Conservation (phyloP, 306 rosid species). For the Quercus engelmannii region DNA sequence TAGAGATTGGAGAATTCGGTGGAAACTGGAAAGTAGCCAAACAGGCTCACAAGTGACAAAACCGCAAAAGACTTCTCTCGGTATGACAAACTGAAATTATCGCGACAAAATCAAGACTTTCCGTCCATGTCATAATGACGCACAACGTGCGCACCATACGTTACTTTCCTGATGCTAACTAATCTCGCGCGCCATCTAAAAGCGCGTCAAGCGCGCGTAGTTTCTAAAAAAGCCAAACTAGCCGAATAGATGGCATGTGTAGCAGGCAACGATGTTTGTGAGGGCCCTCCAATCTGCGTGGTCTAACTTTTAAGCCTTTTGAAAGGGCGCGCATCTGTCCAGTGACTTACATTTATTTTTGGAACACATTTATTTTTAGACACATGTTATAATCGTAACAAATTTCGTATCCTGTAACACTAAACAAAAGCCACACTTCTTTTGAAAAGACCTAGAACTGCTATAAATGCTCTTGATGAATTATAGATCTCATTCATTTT, state of each 20-base stretch:
- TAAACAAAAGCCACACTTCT: rapidly evolving
- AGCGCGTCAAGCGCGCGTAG: not conserved
- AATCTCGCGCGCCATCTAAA: not conserved
- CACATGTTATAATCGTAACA: too few species aligned
- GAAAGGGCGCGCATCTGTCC: too few species aligned
- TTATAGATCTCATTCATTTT: too few species aligned
- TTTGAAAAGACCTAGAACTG: too few species aligned
- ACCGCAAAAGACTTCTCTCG: not conserved
- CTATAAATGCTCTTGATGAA: too few species aligned
- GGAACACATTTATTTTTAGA: too few species aligned
- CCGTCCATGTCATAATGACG: conserved; percentile 3
- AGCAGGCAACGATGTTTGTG: not conserved
- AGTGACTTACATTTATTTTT: too few species aligned
- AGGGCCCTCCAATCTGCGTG: not conserved
- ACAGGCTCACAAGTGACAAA: not conserved
- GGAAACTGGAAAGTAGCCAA: conserved; percentile 8
- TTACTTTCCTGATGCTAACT: not conserved
- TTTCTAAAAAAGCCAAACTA: not conserved
- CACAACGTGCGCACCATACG: conserved; percentile 21
- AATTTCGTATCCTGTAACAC: rapidly evolving
- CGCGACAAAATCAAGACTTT: not conserved
- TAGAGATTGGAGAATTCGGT: not conserved
- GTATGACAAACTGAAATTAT: not conserved
- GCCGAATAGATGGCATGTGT: conserved; percentile 6
- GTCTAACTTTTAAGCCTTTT: too few species aligned